These are phyloP conservation scores for Alternaria brassicicola DNA, from an alignment of 2,329 filamentous ascomycete species.

Conservation along the genomic window DNA sequence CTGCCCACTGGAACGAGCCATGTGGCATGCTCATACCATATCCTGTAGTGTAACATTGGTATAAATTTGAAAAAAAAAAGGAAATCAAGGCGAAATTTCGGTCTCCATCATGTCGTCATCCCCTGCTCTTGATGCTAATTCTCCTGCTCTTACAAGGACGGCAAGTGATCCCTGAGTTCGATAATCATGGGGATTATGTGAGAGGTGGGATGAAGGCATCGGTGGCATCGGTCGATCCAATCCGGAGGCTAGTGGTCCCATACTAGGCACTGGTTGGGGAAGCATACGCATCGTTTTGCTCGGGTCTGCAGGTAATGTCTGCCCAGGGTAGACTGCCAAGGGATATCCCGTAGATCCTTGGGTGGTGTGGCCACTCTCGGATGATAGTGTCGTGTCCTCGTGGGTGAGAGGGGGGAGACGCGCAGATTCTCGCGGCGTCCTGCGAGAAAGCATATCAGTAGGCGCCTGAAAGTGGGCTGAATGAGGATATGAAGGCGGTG, in stretches of 20 bases:
- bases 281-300: constrained; percentile 45
- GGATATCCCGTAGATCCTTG: constrained; percentile 26
- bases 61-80: constrained; percentile 19
- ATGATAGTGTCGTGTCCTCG: constrained; percentile 50
- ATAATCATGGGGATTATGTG: constrained; percentile 35
- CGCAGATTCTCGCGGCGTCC: constrained; percentile 37
- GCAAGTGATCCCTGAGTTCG: constrained; percentile 45
- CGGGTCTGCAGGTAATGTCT: constrained; percentile 35
- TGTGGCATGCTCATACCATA: neutral
- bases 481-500: constrained; percentile 26
- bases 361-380: constrained; percentile 42
- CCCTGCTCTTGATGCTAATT: constrained; percentile 43
- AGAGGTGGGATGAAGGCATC: constrained; percentile 20
- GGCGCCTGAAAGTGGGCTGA: constrained; percentile 29
- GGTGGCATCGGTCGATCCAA: constrained; percentile 36
- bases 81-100: constrained; percentile 31
- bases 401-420: constrained; percentile 46
- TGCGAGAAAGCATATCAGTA: constrained; percentile 40
- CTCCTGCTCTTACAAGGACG: constrained; percentile 47
- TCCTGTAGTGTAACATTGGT: constrained; percentile 3
- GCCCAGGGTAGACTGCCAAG: constrained; percentile 13
- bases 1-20: neutral
- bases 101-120: constrained; percentile 37
- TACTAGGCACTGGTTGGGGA: constrained; percentile 46
- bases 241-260: constrained; percentile 36